Evolutionary conservation across 208 protist genomes (phyloP), one percentile per base, ranked within the genome.

Genomic region (Trypanosoma vivax): DNA sequence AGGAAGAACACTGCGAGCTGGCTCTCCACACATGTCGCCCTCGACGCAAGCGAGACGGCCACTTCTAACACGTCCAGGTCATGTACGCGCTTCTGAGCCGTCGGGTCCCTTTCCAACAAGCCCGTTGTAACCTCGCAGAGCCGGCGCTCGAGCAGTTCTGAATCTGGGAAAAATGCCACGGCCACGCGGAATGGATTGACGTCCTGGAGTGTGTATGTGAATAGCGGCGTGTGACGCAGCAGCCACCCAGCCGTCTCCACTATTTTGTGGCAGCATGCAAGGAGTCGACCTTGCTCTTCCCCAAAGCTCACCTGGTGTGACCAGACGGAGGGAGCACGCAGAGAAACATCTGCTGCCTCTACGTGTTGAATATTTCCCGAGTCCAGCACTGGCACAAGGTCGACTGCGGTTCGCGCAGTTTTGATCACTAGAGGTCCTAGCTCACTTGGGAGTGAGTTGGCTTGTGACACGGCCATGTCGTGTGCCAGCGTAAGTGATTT

Each of bases 31-130:
- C 73, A 60, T n/a, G 54, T 66, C 2, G 69, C 33, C 28, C 56
- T 53, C 5, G 59, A 47, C 19, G 62, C 60, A 31, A 90, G 53
- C 14, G 72, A 71, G 37, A 71, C 63, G 6, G 75, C 54, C 3
- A 87, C 62, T 53, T 90, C 83, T 3, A 90, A 47, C n/a, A 81
- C 73, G 54, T 90, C 83, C 33, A 87, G 28, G 35, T 83, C 45
- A 23, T 85, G 70, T 25, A 87, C 38, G 19, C 43, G 29, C 11
- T 24, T 30, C 30, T 73, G 45, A 24, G 59, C 16, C 31, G 39
- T 21, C 1, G 52, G 45, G 6, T 37, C 33, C 24, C 45, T 25
- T 39, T 69, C 62, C 24, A 69, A 13, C 19, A 48, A 35, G 25
- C 33, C 60, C 43, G 65, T 70, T 5, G 76, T 58, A 14, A 83